Percentiles rank a stretch among this genome's conserved stretches.
These are phyloP conservation scores for Penicillium lagena DNA, from an alignment of 495 filamentous ascomycete species.

Conservation along the genomic window DNA sequence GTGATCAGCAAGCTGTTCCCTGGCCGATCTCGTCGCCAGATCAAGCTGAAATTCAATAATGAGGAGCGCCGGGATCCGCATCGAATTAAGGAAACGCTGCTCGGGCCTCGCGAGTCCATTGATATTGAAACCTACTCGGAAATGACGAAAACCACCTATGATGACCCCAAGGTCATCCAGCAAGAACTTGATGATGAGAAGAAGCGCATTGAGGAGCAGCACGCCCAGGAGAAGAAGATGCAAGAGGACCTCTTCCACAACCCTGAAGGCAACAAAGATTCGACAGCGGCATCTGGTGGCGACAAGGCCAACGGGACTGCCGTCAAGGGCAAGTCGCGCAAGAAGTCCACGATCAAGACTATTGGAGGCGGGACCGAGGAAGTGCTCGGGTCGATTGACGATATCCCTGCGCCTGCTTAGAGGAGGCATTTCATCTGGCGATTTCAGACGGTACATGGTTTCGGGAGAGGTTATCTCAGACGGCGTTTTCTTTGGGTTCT, in stretches of 20 bases:
- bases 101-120: conserved; percentile 51
- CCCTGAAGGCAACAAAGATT: conserved; percentile 25
- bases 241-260: conserved; percentile 47
- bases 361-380: conserved; percentile 36
- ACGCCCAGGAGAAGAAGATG: conserved; percentile 51
- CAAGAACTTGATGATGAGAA: conserved; percentile 68
- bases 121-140: conserved; percentile 62
- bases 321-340: conserved; percentile 28
- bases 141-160: conserved; percentile 50
- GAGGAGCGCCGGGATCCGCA: conserved; percentile 76
- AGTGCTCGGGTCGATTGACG: conserved; percentile 34
- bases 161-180: conserved; percentile 48
- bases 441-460: background rate
- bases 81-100: conserved; percentile 61
- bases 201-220: conserved; percentile 56
- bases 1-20: conserved; percentile 82
- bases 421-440: background rate
- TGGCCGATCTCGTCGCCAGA: conserved; percentile 62
- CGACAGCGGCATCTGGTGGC: conserved; percentile 24
- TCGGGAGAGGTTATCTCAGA: conserved; percentile 1
- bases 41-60: conserved; percentile 89
- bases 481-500: conserved; percentile 7
- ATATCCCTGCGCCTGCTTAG: conserved; percentile 16
- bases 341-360: conserved; percentile 25
- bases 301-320: conserved; percentile 31